A percentile compares a stretch with the other conserved stretches of the same genome.
Conservation (phyloP, 306 rosid genomes). For the Phaseolus lunatus region DNA sequence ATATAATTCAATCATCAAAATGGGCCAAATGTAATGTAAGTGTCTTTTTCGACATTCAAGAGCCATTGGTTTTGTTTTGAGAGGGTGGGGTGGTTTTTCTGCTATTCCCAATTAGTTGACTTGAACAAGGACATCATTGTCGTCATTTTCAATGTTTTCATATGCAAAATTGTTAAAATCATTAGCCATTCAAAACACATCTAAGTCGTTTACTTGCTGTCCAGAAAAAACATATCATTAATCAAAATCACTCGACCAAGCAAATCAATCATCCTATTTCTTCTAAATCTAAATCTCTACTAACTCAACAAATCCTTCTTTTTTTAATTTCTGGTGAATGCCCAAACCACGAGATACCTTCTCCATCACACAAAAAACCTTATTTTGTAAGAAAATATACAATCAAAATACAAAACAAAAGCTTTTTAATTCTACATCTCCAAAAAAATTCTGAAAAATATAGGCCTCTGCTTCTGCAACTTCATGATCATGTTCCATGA, state of each 20-base stretch:
- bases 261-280: background rate
- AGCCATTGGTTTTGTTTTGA: slow-evolving; percentile 31
- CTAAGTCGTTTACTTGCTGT: slow-evolving; percentile 33
- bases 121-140: slow-evolving; percentile 2
- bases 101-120: background rate
- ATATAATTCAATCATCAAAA: too few relatives aligned
- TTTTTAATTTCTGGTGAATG: background rate
- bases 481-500: background rate
- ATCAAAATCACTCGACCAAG: too few relatives aligned
- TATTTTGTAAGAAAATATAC: background rate
- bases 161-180: slow-evolving; percentile 3
- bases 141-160: slow-evolving; percentile 12
- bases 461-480: background rate
- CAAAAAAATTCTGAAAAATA: background rate
- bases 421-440: background rate
- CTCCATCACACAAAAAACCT: background rate
- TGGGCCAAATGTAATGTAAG: slow-evolving; percentile 23
- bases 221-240: background rate
- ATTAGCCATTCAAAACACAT: slow-evolving; percentile 43
- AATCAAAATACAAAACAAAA: background rate
- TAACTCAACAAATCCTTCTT: background rate
- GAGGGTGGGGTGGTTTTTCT: slow-evolving; percentile 10
- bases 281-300: slow-evolving; percentile 7
- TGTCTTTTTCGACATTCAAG: slow-evolving; percentile 47
- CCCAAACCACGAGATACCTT: background rate